These are phyloP conservation scores for Graphilbum ipis-grandicollis DNA, from an alignment of 2,329 filamentous ascomycete genomes.

Conservation along the genomic window DNA sequence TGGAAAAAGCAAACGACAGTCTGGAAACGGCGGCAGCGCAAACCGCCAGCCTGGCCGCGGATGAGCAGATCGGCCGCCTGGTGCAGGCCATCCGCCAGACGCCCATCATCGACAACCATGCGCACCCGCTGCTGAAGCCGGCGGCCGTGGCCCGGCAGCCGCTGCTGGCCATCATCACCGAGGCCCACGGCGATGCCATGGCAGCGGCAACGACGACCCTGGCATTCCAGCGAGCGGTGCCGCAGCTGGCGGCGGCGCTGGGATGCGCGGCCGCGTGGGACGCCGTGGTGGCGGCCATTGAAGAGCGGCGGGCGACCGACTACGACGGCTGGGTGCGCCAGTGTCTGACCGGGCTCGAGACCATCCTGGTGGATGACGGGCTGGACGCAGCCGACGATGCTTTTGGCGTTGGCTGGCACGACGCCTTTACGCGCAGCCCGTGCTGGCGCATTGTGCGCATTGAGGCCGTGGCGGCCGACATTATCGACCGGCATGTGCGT, in stretches of 20 bases:
- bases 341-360: conserved; percentile 57
- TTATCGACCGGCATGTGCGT: conserved; percentile 30
- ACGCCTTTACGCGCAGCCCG: conserved; percentile 42
- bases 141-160: conserved; percentile 27
- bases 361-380: conserved; percentile 64
- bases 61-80: conserved; percentile 14
- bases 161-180: conserved; percentile 47
- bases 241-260: conserved; percentile 49
- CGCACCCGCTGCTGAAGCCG: conserved; percentile 47
- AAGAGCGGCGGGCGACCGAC: conserved; percentile 22
- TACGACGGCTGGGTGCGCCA: conserved; percentile 39
- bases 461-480: conserved; percentile 49
- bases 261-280: conserved; percentile 47
- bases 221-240: conserved; percentile 51
- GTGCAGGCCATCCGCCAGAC: conserved; percentile 28
- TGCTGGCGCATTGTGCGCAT: conserved; percentile 65
- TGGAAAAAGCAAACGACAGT: too few species aligned
- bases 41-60: too few species aligned
- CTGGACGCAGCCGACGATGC: conserved; percentile 37
- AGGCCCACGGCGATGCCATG: conserved; percentile 54
- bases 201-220: conserved; percentile 43
- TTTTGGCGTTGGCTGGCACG: conserved; percentile 46
- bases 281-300: conserved; percentile 26
- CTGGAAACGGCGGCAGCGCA: too few species aligned
- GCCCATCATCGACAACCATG: conserved; percentile 59